Conservation (phyloP, 106 monocot species). For the Acorus gramineus region DNA sequence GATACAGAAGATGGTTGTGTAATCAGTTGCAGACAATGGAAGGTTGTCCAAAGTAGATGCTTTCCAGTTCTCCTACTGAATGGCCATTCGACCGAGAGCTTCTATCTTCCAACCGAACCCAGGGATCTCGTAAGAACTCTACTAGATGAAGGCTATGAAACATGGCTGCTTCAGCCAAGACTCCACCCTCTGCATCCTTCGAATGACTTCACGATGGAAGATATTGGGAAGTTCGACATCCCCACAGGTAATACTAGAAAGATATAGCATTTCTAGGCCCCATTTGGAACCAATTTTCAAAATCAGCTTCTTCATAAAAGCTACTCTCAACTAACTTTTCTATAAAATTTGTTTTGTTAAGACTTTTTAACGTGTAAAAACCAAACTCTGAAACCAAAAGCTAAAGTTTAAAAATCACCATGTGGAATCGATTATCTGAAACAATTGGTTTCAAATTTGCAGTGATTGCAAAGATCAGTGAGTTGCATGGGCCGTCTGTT, state of each 20-base stretch:
- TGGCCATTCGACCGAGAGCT: constrained; percentile 3
- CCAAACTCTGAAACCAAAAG: too few species aligned
- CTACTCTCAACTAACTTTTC: too few species aligned
- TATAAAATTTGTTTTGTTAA: too few species aligned
- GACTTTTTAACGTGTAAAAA: too few species aligned
- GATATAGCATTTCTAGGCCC: background rate
- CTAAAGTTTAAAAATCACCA: too few species aligned
- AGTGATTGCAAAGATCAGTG: constrained; percentile 15
- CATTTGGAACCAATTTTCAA: background rate
- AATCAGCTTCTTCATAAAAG: too few species aligned
- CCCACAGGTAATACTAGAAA: constrained; percentile 17
- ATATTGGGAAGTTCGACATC: constrained; percentile 20
- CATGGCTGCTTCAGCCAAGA: constrained; percentile 28
- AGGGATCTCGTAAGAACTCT: constrained; percentile 19
- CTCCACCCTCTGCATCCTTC: constrained; percentile 29
- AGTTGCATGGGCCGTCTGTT: constrained; percentile 7
- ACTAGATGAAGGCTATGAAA: constrained; percentile 28
- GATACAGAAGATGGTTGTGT: constrained; percentile 18
- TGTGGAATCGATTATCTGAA: too few species aligned
- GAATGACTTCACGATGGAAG: constrained; percentile 35
- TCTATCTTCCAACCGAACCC: constrained; percentile 17
- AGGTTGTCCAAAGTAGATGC: background rate
- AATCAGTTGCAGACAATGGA: constrained; percentile 28
- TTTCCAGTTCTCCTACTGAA: constrained; percentile 26
- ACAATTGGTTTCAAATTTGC: background rate